These are phyloP conservation scores for Prunus armeniaca DNA, from an alignment of 306 rosid species.

Conservation along the genomic window DNA sequence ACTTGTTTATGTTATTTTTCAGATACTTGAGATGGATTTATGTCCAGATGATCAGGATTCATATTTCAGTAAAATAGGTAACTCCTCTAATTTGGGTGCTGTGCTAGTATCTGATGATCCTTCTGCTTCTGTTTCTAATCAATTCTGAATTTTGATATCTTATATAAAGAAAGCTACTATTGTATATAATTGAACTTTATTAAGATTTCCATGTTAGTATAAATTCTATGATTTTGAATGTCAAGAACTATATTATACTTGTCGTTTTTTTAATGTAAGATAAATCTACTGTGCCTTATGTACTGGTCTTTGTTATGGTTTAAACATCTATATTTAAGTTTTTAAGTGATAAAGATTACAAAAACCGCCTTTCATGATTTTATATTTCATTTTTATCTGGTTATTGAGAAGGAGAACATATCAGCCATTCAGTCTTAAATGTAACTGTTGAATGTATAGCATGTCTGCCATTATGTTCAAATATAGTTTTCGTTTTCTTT, in stretches of 20 bases:
- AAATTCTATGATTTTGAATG: not conserved
- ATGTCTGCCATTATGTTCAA: not conserved
- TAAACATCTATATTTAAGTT: not conserved
- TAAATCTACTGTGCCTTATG: not conserved
- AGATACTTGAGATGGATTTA: constrained; percentile 93
- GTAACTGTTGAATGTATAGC: not conserved
- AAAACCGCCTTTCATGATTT: not conserved
- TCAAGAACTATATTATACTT: not conserved
- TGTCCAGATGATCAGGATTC: constrained; percentile 56
- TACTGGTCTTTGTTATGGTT: not conserved
- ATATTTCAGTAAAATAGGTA: constrained; percentile 58
- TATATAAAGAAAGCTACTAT: not conserved
- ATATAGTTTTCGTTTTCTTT: not conserved
- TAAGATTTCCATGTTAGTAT: not conserved
- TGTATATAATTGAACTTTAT: not conserved
- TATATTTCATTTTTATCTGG: not conserved
- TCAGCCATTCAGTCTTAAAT: not conserved
- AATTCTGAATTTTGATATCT: not conserved
- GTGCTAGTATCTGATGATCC: constrained; percentile 4
- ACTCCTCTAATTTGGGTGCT: constrained; percentile 24
- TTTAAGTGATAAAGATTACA: not conserved
- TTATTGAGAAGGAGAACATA: not conserved
- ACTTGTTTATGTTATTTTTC: constrained; percentile 27
- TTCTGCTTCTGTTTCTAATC: constrained; percentile 22
- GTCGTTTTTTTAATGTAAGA: not conserved